phyloP scores from a whole-genome alignment of 345 rosid species.

The Gossypium herbaceum region DNA sequence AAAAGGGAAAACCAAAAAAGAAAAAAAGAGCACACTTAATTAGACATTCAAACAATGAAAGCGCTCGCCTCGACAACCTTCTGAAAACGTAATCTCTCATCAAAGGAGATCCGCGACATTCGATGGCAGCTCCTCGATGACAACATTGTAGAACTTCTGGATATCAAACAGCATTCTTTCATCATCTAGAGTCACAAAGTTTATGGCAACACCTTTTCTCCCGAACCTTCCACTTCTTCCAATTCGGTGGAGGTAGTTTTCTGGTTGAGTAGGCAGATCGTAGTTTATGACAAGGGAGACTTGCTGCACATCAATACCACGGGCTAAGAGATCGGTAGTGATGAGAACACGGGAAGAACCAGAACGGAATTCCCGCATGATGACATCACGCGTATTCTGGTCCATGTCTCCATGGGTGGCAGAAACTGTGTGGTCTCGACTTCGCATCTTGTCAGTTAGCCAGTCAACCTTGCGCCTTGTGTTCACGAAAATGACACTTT shows the following conservation, averaged over 20 bases:
- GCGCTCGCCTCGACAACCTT: conserved; percentile 28
- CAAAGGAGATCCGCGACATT: conserved; percentile 63
- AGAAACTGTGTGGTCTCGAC: conserved; percentile 85
- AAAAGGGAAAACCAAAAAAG: too few relatives aligned
- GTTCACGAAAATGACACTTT: conserved; percentile 86
- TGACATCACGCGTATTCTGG: conserved; percentile 80
- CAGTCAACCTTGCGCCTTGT: conserved; percentile 93
- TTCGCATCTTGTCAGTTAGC: conserved; percentile 76
- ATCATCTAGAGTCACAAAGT: conserved; percentile 59
- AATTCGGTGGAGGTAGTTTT: conserved; percentile 80
- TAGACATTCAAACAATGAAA: conserved; percentile 23
- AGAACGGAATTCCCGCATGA: conserved; percentile 79
- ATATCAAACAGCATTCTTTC: conserved; percentile 68
- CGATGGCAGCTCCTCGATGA: conserved; percentile 54
- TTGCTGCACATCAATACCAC: conserved; percentile 91
- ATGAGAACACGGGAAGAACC: conserved; percentile 86
- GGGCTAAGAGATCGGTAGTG: conserved; percentile 77
- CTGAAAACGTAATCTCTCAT: conserved; percentile 24
- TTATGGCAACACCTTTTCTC: conserved; percentile 81
- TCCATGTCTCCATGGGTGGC: conserved; percentile 97
- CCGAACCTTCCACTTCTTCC: conserved; percentile 87
- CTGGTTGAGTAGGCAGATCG: conserved; percentile 85
- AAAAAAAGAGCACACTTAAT: conserved; percentile 13
- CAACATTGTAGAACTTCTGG: conserved; percentile 65
- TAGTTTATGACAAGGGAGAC: conserved; percentile 84